A percentile compares a stretch with the other conserved stretches of the same genome.
phyloP scores from a whole-genome alignment of 2,329 filamentous ascomycete genomes.

The Alternaria incomplexa region DNA sequence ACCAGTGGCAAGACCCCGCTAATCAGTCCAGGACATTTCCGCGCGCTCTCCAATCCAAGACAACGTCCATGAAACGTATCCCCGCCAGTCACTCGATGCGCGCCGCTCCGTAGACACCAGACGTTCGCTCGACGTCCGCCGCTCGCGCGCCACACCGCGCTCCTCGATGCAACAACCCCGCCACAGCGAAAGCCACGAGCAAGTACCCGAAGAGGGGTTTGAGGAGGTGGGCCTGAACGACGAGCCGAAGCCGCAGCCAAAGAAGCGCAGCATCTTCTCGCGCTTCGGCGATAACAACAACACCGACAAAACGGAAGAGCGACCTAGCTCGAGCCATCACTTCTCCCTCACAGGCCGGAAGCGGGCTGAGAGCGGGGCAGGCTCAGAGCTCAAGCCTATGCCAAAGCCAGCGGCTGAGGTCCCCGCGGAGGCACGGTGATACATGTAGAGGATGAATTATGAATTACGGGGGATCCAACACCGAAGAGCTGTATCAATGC shows the following conservation, averaged over 20 bases:
- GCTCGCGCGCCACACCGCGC: conserved; percentile 63
- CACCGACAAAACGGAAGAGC: conserved; percentile 45
- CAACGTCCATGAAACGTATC: conserved; percentile 57
- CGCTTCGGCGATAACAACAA: conserved; percentile 70
- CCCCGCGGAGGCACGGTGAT: conserved; percentile 34
- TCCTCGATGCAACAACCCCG: conserved; percentile 65
- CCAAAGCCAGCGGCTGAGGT: conserved; percentile 46
- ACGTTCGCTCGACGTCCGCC: conserved; percentile 56
- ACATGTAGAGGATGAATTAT: background rate
- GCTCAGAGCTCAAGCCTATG: conserved; percentile 74
- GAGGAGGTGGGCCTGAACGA: conserved; percentile 90
- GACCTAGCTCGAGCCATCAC: conserved; percentile 54
- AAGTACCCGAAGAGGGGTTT: conserved; percentile 79
- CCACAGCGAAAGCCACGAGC: conserved; percentile 62
- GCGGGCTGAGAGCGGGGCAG: conserved; percentile 70
- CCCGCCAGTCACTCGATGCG: conserved; percentile 58
- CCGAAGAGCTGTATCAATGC: background rate
- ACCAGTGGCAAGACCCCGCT: conserved; percentile 17
- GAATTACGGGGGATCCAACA: conserved; percentile 1
- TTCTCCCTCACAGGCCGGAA: conserved; percentile 77
- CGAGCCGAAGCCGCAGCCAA: conserved; percentile 67
- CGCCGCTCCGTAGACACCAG: conserved; percentile 84
- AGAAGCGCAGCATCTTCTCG: conserved; percentile 81
- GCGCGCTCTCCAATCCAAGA: conserved; percentile 80
- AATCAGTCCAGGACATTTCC: conserved; percentile 77